These are phyloP conservation scores for Silene uniflora DNA, from an alignment of 148 eudicot species.

Conservation along the genomic window DNA sequence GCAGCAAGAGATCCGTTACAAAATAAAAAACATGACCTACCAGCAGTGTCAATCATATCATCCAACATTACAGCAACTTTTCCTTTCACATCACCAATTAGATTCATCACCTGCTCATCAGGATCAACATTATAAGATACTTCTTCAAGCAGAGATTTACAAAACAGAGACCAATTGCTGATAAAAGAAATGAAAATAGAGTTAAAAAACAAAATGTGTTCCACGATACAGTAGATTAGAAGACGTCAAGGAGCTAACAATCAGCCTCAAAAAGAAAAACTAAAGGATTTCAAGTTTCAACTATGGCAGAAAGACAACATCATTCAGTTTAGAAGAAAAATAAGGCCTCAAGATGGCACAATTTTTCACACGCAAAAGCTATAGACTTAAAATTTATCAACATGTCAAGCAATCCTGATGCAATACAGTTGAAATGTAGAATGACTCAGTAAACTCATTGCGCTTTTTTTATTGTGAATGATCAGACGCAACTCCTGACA, in stretches of 20 bases:
- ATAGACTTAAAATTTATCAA: neutral
- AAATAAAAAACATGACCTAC: too few species aligned
- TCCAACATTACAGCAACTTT: slow-evolving; percentile 97
- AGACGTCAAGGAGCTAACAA: neutral
- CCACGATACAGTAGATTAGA: neutral
- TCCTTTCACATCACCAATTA: too few species aligned
- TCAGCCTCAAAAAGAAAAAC: neutral
- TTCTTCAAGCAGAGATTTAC: neutral
- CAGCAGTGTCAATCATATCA: slow-evolving; percentile 98
- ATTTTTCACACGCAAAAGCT: neutral
- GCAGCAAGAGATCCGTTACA: neutral
- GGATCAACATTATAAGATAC: neutral
- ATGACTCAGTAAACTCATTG: too few species aligned
- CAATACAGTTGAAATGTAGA: too few species aligned
- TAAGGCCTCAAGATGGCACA: neutral
- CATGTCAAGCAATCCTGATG: neutral
- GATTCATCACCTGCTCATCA: slow-evolving; percentile 67
- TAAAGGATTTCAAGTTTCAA: neutral
- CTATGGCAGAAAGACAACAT: neutral
- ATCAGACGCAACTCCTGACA: too few species aligned
- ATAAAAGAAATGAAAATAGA: neutral
- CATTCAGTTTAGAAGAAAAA: neutral
- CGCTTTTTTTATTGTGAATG: too few species aligned
- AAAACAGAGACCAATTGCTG: neutral
- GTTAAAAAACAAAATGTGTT: neutral